Conservation (phyloP, 306 rosid species). For the Adenanthera pavonina region DNA sequence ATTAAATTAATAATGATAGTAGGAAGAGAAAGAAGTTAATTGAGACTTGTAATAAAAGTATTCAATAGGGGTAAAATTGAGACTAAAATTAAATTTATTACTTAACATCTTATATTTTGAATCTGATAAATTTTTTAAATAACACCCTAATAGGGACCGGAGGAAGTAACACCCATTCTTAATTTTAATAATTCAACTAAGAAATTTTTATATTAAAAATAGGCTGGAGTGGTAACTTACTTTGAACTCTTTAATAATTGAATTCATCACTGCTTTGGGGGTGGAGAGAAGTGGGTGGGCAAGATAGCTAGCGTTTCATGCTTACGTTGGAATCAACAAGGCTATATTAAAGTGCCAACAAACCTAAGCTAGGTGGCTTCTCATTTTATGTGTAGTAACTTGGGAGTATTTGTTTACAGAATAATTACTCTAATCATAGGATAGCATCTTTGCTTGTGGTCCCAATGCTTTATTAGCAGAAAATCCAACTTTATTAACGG, state of each 20-base stretch:
- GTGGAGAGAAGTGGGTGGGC: constrained; percentile 1
- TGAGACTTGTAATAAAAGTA: no score
- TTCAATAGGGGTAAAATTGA: no score
- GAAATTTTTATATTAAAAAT: no score
- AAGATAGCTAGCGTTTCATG: background rate
- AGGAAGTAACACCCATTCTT: no score
- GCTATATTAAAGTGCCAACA: background rate
- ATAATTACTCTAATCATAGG: constrained; percentile 17
- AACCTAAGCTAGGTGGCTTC: background rate
- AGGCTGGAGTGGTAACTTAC: background rate
- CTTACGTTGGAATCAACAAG: constrained; percentile 32
- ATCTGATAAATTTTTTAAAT: no score
- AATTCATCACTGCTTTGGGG: background rate
- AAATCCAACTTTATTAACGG: background rate
- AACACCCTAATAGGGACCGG: no score
- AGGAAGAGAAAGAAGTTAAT: no score
- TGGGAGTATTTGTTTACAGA: background rate
- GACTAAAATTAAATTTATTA: no score
- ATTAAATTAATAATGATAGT: no score
- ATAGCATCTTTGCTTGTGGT: background rate
- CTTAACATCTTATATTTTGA: no score
- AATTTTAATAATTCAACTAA: no score
- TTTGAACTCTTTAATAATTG: constrained; percentile 34
- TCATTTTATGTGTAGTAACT: background rate
- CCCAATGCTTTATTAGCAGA: background rate